Conservation (phyloP, 1,284 basidiomycete species). For the Rhizopogon hawkerae region DNA sequence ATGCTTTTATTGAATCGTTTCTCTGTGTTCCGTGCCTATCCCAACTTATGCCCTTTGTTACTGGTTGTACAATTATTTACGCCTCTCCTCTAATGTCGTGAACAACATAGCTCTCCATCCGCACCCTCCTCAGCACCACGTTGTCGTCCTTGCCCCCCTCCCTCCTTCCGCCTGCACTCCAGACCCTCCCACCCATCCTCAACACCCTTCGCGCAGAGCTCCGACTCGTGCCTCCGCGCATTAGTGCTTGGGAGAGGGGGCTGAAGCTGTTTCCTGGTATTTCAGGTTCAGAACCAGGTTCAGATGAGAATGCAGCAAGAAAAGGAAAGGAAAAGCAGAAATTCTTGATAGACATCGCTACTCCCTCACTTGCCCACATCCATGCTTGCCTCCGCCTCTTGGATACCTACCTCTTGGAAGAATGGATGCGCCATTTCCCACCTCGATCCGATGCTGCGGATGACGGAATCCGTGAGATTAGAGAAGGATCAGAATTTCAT, state of each 20-base stretch:
- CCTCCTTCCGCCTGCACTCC: conserved; percentile 21
- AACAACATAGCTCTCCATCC: conserved; percentile 40
- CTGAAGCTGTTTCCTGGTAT: conserved; percentile 26
- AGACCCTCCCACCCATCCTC: conserved; percentile 32
- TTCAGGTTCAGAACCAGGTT: not conserved
- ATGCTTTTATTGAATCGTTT: not conserved
- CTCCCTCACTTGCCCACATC: conserved; percentile 38
- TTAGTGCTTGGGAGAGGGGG: conserved; percentile 35
- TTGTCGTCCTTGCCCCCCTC: conserved; percentile 33
- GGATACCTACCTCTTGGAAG: conserved; percentile 52
- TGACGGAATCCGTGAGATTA: too few relatives aligned
- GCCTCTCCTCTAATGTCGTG: not conserved
- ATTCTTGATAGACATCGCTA: not conserved
- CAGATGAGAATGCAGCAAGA: not conserved
- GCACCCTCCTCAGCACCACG: conserved; percentile 43
- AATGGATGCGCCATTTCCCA: conserved; percentile 31
- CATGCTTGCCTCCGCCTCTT: conserved; percentile 52
- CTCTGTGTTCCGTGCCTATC: not conserved
- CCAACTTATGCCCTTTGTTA: not conserved
- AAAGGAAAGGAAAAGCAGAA: not conserved
- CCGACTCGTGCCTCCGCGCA: conserved; percentile 29
- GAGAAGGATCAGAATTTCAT: not conserved
- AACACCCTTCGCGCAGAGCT: conserved; percentile 33
- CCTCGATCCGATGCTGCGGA: not conserved
- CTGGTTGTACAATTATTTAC: not conserved